Base-by-base conservation (phyloP, 202 grass and related monocot species). In the Dendrocalamus latiflorus region DNA sequence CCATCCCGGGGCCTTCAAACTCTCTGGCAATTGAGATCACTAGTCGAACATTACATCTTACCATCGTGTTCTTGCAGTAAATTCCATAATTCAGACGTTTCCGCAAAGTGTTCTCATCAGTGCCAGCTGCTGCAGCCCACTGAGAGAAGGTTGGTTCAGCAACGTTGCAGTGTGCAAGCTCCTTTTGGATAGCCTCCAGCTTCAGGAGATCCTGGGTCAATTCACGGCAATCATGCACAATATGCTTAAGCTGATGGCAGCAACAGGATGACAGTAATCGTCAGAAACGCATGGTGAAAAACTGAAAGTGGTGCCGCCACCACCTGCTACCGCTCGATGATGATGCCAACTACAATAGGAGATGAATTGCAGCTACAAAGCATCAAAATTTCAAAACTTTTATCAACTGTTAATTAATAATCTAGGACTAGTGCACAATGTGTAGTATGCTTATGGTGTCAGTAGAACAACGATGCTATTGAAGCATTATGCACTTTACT, bases 11-110 rank as follows among this genome's bases (percentile, higher is more conserved):
- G 41, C 89, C 85, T 61, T 88, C 79, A 65, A 88, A 90, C 62
- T 89, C 88, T 80, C 76, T 98, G 44, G 95, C 95, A 59, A 98
- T 95, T n/a, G 95, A 98, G 42, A 95, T 89, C 34, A 98, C 95
- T 41, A 98, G 95, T 2, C 93, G 83, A 48, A 93, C 92, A 15
- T 98, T 98, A 44, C 90, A 91, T 76, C 72, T 88, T 58, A 98
- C 86, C 93, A 98, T 98, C 69, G 55, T 90, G 56, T 95, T 90
- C 65, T 93, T 95, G 87, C 89, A 98, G 65, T 80, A 81, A n/a
- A 68, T 80, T 9, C 95, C 93, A 70, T 93, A 25, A 58, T 78
- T 88, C 70, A 98, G 63, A 30, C 87, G 90, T 45, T 84, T 89
- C 45, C 74, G 83, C 69, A 92, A 44, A 62, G 85, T 81, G 41